Percentiles rank a stretch among this genome's conserved stretches.
These are phyloP conservation scores for Saprolegnia diclina DNA, from an alignment of 352 stramenopile genomes.

Conservation along the genomic window DNA sequence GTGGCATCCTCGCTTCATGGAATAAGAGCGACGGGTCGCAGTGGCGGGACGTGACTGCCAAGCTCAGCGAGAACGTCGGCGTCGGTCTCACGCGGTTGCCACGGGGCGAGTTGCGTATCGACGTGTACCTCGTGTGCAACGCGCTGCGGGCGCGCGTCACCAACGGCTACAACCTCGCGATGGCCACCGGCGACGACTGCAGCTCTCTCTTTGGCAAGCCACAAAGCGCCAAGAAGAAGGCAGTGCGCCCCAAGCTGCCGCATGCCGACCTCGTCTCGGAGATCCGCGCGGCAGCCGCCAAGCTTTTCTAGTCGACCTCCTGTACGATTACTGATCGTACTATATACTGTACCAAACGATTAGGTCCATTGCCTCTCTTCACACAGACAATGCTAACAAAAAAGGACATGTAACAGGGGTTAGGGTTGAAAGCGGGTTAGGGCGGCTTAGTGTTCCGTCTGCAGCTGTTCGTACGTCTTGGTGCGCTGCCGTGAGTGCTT, in stretches of 20 bases:
- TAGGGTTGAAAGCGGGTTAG: too few relatives aligned
- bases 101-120: background rate
- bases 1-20: conserved; percentile 53
- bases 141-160: background rate
- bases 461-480: conserved; percentile 24
- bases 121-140: conserved; percentile 18
- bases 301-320: conserved; percentile 3
- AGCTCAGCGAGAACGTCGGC: conserved; percentile 20
- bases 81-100: background rate
- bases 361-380: too few relatives aligned
- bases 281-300: conserved; percentile 9
- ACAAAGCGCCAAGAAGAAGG: conserved; percentile 7
- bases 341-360: background rate
- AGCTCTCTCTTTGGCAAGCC: conserved; percentile 16
- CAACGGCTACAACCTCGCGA: conserved; percentile 18
- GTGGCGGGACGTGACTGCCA: background rate
- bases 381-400: too few relatives aligned
- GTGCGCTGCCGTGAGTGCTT: background rate
- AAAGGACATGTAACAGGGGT: too few relatives aligned
- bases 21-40: background rate
- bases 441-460: background rate
- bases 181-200: background rate
- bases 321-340: background rate
- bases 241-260: conserved; percentile 1
- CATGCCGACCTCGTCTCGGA: conserved; percentile 25